Evolutionary conservation across 257 asterid species (phyloP).

Genomic region (Nemophila menziesii): DNA sequence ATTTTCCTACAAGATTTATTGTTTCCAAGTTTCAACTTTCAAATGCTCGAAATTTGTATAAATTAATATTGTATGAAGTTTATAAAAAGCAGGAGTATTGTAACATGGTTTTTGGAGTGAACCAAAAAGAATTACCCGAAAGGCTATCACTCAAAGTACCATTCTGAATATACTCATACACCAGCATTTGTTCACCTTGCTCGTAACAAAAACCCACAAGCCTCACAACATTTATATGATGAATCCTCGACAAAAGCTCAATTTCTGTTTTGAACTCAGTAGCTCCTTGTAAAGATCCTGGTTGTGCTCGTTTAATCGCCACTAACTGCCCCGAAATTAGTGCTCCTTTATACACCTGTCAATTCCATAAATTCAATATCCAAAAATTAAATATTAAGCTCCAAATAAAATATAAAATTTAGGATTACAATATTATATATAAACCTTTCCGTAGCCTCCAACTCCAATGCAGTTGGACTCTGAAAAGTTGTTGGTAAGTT

Average conservation of each 20-base stretch:
- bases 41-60: neutral
- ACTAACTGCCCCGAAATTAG: constrained; percentile 46
- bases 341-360: constrained; percentile 67
- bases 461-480: constrained; percentile 64
- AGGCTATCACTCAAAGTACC: constrained; percentile 71
- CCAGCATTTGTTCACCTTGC: constrained; percentile 87
- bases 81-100: neutral
- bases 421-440: neutral
- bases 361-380: constrained; percentile 5
- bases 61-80: neutral
- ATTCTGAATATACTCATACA: constrained; percentile 69
- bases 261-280: constrained; percentile 80
- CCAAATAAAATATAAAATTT: neutral
- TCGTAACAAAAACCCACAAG: constrained; percentile 93
- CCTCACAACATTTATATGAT: constrained; percentile 78
- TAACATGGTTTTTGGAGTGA: neutral
- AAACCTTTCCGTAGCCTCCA: constrained; percentile 91
- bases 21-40: neutral
- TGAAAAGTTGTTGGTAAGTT: constrained; percentile 52
- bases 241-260: constrained; percentile 82
- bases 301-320: constrained; percentile 88
- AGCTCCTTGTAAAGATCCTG: constrained; percentile 89
- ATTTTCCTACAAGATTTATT: constrained; percentile 32
- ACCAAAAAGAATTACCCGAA: constrained; percentile 34
- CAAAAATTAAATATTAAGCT: neutral